Evolutionary conservation across 1,139 yeast genomes (phyloP).

Genomic region (Scheffersomyces segobiensis): DNA sequence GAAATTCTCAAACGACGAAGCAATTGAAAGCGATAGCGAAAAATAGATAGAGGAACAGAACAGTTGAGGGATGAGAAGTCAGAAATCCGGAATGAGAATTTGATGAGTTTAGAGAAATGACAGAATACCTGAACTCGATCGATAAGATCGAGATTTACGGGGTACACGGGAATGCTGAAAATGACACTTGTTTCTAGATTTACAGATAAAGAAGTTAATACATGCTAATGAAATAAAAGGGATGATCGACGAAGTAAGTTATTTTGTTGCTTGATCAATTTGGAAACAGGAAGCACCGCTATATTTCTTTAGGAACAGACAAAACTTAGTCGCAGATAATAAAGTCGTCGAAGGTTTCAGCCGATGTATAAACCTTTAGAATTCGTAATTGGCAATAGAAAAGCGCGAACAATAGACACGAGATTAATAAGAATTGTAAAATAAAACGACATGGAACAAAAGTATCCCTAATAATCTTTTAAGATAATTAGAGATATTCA

Average conservation of each 20-base stretch:
- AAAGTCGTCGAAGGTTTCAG: not conserved
- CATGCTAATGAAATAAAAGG: not conserved
- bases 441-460: not conserved
- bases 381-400: not conserved
- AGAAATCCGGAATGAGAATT: too few species aligned
- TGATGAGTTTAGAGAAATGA: too few species aligned
- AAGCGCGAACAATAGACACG: not conserved
- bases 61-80: not conserved
- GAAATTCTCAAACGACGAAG: constrained; percentile 29
- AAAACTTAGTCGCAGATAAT: not conserved
- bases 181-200: not conserved
- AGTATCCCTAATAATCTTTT: not conserved
- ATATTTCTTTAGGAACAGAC: not conserved
- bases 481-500: not conserved
- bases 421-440: too few species aligned
- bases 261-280: not conserved
- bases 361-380: not conserved
- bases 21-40: constrained; percentile 16
- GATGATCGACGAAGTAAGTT: not conserved
- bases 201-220: not conserved
- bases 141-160: not conserved
- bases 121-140: not conserved
- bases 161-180: not conserved
- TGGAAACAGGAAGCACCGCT: not conserved
- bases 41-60: not conserved